Percentiles rank a stretch among this genome's conserved stretches.
phyloP scores from a whole-genome alignment of 192 early-diverging fungal genomes.

The Phlyctochytrium arcticum region DNA sequence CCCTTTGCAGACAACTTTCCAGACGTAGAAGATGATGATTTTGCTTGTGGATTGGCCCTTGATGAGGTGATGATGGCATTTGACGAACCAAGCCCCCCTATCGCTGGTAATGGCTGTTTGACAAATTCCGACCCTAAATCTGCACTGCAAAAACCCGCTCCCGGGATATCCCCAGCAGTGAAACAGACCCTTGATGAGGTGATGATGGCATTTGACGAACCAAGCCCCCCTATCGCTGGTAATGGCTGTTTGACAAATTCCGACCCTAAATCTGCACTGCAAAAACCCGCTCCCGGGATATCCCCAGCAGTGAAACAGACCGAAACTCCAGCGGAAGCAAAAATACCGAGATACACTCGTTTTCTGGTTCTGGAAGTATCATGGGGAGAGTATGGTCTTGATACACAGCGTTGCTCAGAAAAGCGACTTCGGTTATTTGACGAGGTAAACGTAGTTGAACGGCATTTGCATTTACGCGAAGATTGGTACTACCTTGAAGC shows the following conservation, averaged over 20 bases:
- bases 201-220: not conserved
- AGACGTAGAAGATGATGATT: too few species aligned
- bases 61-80: constrained; percentile 17
- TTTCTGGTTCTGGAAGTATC: constrained; percentile 38
- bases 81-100: not conserved
- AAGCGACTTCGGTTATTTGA: constrained; percentile 33
- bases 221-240: not conserved
- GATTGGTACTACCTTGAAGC: constrained; percentile 64
- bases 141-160: not conserved
- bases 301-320: not conserved
- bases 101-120: too few species aligned
- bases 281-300: not conserved
- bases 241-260: not conserved
- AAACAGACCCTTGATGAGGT: constrained; percentile 23
- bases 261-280: not conserved
- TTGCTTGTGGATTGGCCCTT: constrained; percentile 14
- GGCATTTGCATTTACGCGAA: constrained; percentile 52
- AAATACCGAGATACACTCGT: constrained; percentile 23
- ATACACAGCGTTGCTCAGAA: not conserved
- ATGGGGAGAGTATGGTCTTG: constrained; percentile 9
- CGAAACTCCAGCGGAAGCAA: too few species aligned
- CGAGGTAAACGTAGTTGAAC: constrained; percentile 18
- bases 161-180: not conserved
- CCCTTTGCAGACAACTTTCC: too few species aligned
- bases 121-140: not conserved